Base-by-base conservation (phyloP, 2,329 filamentous ascomycete genomes). In the Fusarium mundagurra region DNA sequence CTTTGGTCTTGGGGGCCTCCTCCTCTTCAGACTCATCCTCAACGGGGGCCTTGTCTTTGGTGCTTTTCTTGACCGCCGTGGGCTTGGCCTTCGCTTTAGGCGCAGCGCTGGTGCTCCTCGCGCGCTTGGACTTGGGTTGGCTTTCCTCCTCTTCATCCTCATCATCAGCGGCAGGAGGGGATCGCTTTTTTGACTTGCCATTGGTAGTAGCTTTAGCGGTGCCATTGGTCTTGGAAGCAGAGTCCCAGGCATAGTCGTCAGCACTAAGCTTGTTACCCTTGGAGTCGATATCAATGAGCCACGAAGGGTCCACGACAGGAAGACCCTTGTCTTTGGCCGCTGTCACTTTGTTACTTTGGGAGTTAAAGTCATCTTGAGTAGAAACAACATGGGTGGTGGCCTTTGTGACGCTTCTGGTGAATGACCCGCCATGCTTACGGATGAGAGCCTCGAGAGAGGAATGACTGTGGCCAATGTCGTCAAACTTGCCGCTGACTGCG, bases 401-500 rank as follows among this genome's bases (percentile, higher is more conserved):
- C 43, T 84, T 80, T 8, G 85, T 86, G 53, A 92, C 83, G 9
- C 83, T 82, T 70, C 83, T 86, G 31, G 83, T 83, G 38, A 88
- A 80, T 6, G 78, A 78, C 14, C 85, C 90, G 24, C 90, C 90
- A 12, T 90, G 84, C 8, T 80, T 74, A 17, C 78, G 81, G 61
- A 90, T 83, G 53, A 85, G 80, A 29, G 81, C 77, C 69, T 89
- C 85, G 9, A 91, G 80, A 1, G 81, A 79, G 11, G 80, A 75
- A 69, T 93, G 80, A 24, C 80, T 80, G 70, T 93, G 90, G 7
- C 85, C 88, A 33, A 84, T 81, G 11, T 84, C 83, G 4, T 86
- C 82, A 73, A 93, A 91, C 10, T 87, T 88, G 68, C 92, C 92
- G 64, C 89, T 91, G 33, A 92, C 79, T 29, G 87, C 88, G 50